Evolutionary conservation across 2,329 filamentous ascomycete species (phyloP), one percentile per base, ranked within the genome.

Genomic region (Pseudogymnoascus sp.): DNA sequence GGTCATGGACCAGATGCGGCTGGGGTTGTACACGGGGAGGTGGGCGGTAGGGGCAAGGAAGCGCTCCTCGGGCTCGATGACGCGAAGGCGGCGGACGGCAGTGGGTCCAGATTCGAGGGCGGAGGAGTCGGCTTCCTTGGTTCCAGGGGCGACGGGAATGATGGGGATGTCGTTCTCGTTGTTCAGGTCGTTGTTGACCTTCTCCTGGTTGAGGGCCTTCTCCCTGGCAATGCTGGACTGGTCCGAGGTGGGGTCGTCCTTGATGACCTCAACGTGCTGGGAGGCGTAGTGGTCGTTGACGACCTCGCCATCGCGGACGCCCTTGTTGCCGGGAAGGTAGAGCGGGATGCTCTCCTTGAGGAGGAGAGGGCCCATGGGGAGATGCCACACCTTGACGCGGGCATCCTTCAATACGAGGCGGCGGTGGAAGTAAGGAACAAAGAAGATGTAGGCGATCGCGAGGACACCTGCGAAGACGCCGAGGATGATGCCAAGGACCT

Each of bases 21-120:
- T 0, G 68, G 68, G 62, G 68, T 31, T 63, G 38, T 62, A 62
- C 5, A 64, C 62, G 31, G 68, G 66, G 7, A 67, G 68, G 56
- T 66, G 63, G 4, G 63, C 63, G 1, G 62, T 67, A 3, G 65
- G 64, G 13, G 42, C 65, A 11, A 67, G 67, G 42, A 65, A 68
- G 2, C 68, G 65, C 33, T 65, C 67, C 44, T 67, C 61, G 35
- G 61, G 62, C 53, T 61, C 64, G 14, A 62, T 62, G 59, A 31
- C 29, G 6, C 29, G 29, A 31, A 31, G 29, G 29, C 29, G 29
- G 29, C 29, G 29, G 29, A 31, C 29, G 29, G 29, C 6, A 31
- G 29, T 31, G 29, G 29, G 72, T 8, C 74, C 79, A 47, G 74
- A 78, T 0, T 80, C 81, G 60, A 77, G 67, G 59, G 79, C 76